Base-by-base conservation (phyloP, 305 asterid species). In the Andrographis paniculata region DNA sequence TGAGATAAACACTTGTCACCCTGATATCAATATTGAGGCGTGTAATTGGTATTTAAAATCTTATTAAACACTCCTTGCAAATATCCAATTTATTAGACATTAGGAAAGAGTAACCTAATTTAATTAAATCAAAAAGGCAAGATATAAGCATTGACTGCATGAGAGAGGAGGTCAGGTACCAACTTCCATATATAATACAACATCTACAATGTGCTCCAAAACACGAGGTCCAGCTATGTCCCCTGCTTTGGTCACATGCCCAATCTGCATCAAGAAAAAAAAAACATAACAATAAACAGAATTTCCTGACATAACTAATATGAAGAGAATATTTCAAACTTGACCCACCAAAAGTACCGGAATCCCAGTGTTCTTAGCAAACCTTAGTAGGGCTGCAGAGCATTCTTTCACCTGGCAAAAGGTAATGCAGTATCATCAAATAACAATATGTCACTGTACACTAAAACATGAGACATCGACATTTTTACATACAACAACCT, bases 201-300 rank as follows among this genome's bases (percentile, higher is more conserved):
- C 99, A 70, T 91, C 96, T 57, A 91, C 96, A 9, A 81, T 83
- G 77, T 91, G 99, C 81, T 91, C 96, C 69, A 91, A 66, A 44
- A 72, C 85, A 52, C 92, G 96, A 73, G 99, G 96, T 48, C 99
- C 99, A 55, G 99, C 99, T 55, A 87, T 87, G 24, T 91, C 99
- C 64, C 99, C 96, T 51, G 87, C 58, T 72, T 91, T 91, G 20
- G 92, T 91, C 71, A 87, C 96, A 66, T 91, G 99, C 7, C 96
- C 96, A 62, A 76, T 69, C 96, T 82, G 74, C 78, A 70, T 61
- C 37, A 43, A 51, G 52, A 46, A 47, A 17, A 33, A 42, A 11
- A 61, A 45, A 16, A 19, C 54, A 59, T 45, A 45, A 61, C 22
- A 28, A 52, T 50, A 23, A 51, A 21, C 17, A 47, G 49, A 42